Percentiles rank a stretch among this genome's conserved stretches.
phyloP scores from a whole-genome alignment of 139 green algal species.

The Chlamydomonas sp. region DNA sequence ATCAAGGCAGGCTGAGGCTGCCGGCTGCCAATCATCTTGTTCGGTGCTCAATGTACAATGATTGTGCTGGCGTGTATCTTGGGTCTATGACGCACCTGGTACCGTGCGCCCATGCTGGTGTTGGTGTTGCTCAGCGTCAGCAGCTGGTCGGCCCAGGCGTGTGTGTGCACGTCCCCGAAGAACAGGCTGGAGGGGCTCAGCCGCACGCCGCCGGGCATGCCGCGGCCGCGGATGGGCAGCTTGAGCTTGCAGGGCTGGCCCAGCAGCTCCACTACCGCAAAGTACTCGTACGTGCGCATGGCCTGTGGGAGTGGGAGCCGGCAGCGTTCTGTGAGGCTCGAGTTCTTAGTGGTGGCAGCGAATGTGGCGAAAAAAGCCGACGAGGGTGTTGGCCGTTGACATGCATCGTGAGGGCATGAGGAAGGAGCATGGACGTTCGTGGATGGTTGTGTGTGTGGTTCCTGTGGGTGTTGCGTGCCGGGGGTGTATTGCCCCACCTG shows the following conservation, averaged over 20 bases:
- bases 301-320: background rate
- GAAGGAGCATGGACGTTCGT: background rate
- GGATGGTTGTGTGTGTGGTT: background rate
- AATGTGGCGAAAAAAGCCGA: no score
- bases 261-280: constrained; percentile 51
- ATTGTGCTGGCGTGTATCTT: no score
- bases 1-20: no score
- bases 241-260: constrained; percentile 45
- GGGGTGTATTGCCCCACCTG: background rate
- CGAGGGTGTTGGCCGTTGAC: no score
- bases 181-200: constrained; percentile 17
- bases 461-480: background rate
- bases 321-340: no score
- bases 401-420: no score
- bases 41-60: background rate
- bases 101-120: constrained; percentile 23
- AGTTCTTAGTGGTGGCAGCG: no score
- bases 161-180: constrained; percentile 54
- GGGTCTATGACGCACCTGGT: constrained; percentile 9
- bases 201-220: constrained; percentile 29
- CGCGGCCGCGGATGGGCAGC: constrained; percentile 47
- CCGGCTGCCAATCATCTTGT: no score
- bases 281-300: constrained; percentile 47
- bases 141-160: constrained; percentile 60
- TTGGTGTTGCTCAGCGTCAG: constrained; percentile 55